Conservation (phyloP, 2,329 filamentous ascomycete genomes). For the Atkinsonella texensis region DNA sequence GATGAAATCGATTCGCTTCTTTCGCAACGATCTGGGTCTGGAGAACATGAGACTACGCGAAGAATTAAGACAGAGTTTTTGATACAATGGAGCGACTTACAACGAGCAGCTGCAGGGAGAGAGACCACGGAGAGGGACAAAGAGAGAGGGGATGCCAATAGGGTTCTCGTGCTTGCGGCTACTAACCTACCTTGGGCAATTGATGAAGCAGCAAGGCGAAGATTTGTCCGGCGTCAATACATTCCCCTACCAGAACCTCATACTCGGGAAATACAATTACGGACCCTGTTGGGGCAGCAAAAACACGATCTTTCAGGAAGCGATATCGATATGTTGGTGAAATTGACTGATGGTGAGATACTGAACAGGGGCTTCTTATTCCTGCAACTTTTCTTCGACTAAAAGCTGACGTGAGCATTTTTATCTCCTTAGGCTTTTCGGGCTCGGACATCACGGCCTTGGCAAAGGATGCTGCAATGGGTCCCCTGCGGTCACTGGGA, state of each 20-base stretch:
- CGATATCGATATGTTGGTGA: slow-evolving; percentile 65
- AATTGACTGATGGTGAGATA: slow-evolving; percentile 65
- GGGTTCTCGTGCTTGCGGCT: slow-evolving; percentile 85
- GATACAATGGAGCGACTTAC: slow-evolving; percentile 93
- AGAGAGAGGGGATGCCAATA: slow-evolving; percentile 66
- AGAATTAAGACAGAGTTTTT: slow-evolving; percentile 96
- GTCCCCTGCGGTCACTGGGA: slow-evolving; percentile 77
- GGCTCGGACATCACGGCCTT: slow-evolving; percentile 94
- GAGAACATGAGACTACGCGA: slow-evolving; percentile 85
- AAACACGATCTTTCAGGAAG: slow-evolving; percentile 64
- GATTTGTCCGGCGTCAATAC: slow-evolving; percentile 90
- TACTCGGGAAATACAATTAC: slow-evolving; percentile 68
- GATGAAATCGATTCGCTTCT: slow-evolving; percentile 95
- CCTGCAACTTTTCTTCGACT: not conserved
- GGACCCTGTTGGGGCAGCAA: slow-evolving; percentile 71
- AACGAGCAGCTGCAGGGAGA: slow-evolving; percentile 78
- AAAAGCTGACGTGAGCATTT: slow-evolving; percentile 5
- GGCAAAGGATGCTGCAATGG: slow-evolving; percentile 97
- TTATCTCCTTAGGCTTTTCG: slow-evolving; percentile 61
- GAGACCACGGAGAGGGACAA: slow-evolving; percentile 56
- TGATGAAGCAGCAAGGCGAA: slow-evolving; percentile 80
- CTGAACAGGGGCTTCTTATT: not conserved
- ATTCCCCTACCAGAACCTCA: slow-evolving; percentile 83
- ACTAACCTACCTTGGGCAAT: slow-evolving; percentile 98
- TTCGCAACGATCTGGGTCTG: slow-evolving; percentile 67